phyloP scores from a whole-genome alignment of 371 early-diverging fungal genomes.

The Cokeromyces recurvatus region DNA sequence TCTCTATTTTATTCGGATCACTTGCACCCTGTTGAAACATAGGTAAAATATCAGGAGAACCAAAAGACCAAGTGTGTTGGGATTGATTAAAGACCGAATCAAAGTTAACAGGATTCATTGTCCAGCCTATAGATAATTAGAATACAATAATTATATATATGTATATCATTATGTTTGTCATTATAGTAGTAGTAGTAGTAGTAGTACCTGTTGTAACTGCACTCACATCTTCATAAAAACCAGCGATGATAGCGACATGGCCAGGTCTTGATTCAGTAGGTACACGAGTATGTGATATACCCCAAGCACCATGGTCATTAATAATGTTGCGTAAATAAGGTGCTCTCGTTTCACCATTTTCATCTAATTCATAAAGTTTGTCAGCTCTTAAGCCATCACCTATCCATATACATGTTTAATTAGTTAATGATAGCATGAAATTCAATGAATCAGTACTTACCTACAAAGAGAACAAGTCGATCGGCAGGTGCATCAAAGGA shows the following conservation, averaged over 20 bases:
- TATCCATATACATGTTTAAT: too few species aligned
- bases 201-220: conserved; percentile 94
- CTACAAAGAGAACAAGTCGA: conserved; percentile 87
- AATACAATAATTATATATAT: too few species aligned
- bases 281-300: conserved; percentile 94
- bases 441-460: conserved; percentile 47
- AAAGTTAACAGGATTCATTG: conserved; percentile 94
- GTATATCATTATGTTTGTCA: too few species aligned
- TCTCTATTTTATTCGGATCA: conserved; percentile 72
- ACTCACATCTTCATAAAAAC: conserved; percentile 96
- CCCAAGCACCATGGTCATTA: conserved; percentile 73
- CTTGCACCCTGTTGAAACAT: conserved; percentile 93
- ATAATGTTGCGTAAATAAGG: conserved; percentile 72
- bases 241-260: conserved; percentile 95
- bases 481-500: conserved; percentile 78
- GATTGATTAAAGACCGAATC: conserved; percentile 94
- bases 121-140: conserved; percentile 74
- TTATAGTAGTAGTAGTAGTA: too few species aligned
- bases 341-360: conserved; percentile 51
- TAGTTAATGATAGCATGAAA: neutral
- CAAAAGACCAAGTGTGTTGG: conserved; percentile 93
- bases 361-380: conserved; percentile 71
- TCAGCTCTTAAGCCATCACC: conserved; percentile 95
- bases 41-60: conserved; percentile 94
- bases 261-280: conserved; percentile 98